These are phyloP conservation scores for Microbotryum saponariae DNA, from an alignment of 1,284 basidiomycete genomes.

Conservation along the genomic window DNA sequence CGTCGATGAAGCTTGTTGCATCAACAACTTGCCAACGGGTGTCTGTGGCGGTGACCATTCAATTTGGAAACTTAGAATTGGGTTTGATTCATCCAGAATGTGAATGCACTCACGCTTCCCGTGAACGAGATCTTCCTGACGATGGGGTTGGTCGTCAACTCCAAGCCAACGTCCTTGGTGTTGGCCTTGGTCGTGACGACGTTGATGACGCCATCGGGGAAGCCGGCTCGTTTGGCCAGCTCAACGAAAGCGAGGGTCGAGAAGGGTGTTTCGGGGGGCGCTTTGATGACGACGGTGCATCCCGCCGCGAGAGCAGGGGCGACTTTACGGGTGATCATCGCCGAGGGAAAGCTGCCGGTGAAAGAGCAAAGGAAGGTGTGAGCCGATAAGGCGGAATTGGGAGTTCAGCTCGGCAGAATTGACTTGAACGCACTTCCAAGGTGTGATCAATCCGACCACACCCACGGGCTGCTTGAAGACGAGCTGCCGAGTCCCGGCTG, in stretches of 20 bases:
- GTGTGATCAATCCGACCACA: slow-evolving; percentile 18
- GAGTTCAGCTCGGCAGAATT: background rate
- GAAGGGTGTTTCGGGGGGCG: slow-evolving; percentile 88
- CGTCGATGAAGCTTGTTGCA: slow-evolving; percentile 69
- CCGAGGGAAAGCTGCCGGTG: slow-evolving; percentile 55
- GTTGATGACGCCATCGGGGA: slow-evolving; percentile 92
- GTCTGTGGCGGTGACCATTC: slow-evolving; percentile 44
- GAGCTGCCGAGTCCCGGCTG: slow-evolving; percentile 68
- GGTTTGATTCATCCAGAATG: slow-evolving; percentile 74
- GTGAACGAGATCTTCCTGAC: slow-evolving; percentile 79
- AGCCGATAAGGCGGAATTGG: background rate
- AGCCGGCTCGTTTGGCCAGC: slow-evolving; percentile 60
- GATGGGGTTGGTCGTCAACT: slow-evolving; percentile 42
- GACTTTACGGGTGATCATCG: slow-evolving; percentile 86
- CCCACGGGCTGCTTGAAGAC: slow-evolving; percentile 65
- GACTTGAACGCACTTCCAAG: slow-evolving; percentile 2
- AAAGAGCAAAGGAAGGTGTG: background rate
- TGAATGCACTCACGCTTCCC: slow-evolving; percentile 72
- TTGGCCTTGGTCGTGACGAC: slow-evolving; percentile 75
- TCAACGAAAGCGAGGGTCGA: slow-evolving; percentile 82
- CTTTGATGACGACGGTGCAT: slow-evolving; percentile 88
- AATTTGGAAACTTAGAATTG: slow-evolving; percentile 14
- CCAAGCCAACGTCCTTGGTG: slow-evolving; percentile 66
- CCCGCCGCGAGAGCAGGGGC: slow-evolving; percentile 77
- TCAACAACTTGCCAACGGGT: slow-evolving; percentile 78